Conservation (phyloP, 352 stramenopile species). For the Pythium coloratum region DNA sequence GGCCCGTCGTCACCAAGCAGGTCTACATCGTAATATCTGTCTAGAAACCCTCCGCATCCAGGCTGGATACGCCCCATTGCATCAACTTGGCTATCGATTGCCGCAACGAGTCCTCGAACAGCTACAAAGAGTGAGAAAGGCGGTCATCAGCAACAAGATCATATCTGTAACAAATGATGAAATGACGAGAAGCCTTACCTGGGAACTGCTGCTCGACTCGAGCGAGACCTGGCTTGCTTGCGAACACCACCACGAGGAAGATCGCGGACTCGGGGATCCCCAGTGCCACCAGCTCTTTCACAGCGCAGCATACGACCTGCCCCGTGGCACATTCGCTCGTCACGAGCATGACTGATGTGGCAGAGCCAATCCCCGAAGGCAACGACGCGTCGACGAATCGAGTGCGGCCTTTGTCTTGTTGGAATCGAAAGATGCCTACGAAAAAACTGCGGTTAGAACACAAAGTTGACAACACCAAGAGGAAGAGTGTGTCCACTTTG, state of each 20-base stretch:
- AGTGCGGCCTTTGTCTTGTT: no score
- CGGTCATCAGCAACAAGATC: neutral
- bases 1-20: neutral
- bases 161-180: no score
- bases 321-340: conserved; percentile 7
- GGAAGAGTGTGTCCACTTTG: neutral
- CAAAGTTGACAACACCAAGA: neutral
- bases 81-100: neutral
- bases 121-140: neutral
- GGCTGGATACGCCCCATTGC: neutral
- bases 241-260: neutral
- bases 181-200: neutral
- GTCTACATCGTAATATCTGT: neutral
- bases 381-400: neutral
- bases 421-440: conserved; percentile 4
- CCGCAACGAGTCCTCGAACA: neutral
- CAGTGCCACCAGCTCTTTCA: neutral
- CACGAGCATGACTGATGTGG: conserved; percentile 1
- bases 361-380: neutral
- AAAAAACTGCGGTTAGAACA: neutral
- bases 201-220: neutral
- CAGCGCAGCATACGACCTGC: neutral
- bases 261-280: neutral
- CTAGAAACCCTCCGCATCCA: neutral
- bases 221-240: neutral